Evolutionary conservation across 495 filamentous ascomycete species (phyloP).

Genomic region (Viridothelium virens): DNA sequence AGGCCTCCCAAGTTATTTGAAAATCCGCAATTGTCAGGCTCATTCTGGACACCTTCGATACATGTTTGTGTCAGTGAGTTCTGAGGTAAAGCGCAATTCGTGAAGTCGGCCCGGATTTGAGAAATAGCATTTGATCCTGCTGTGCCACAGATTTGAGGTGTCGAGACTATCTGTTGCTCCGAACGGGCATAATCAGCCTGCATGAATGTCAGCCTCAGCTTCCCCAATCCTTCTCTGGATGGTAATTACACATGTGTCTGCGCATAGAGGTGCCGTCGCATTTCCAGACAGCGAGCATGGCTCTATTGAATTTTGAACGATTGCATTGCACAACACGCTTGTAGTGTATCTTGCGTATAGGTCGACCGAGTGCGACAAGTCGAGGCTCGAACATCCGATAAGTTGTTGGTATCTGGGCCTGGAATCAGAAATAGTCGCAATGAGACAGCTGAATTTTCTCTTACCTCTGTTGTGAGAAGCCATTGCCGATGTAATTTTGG

Average conservation of each 20-base stretch:
- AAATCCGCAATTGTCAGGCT: slow-evolving; percentile 84
- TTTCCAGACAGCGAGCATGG: slow-evolving; percentile 56
- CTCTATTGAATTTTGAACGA: slow-evolving; percentile 83
- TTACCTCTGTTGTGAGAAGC: slow-evolving; percentile 70
- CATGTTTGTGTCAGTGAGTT: slow-evolving; percentile 67
- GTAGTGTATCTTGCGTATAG: slow-evolving; percentile 92
- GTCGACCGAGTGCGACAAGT: slow-evolving; percentile 70
- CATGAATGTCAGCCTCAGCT: slow-evolving; percentile 20
- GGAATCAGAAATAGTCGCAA: slow-evolving; percentile 22
- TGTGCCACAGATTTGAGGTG: slow-evolving; percentile 61
- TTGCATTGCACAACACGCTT: slow-evolving; percentile 86
- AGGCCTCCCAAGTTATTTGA: slow-evolving; percentile 71
- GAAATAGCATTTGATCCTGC: slow-evolving; percentile 54
- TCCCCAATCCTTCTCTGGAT: not conserved
- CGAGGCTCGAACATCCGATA: slow-evolving; percentile 73
- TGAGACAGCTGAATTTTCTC: slow-evolving; percentile 24
- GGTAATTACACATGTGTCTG: slow-evolving; percentile 70
- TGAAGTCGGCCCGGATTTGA: slow-evolving; percentile 88
- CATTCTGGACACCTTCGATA: slow-evolving; percentile 68
- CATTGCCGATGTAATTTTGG: slow-evolving; percentile 60
- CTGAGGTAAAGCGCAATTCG: slow-evolving; percentile 74
- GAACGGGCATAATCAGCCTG: slow-evolving; percentile 79
- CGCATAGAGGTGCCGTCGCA: slow-evolving; percentile 72
- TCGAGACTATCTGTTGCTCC: slow-evolving; percentile 74
- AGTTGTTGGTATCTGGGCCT: slow-evolving; percentile 57